A percentile compares a stretch with the other conserved stretches of the same genome.
phyloP scores from a whole-genome alignment of 2,329 filamentous ascomycete genomes.

The Aspergillus quadricinctus region DNA sequence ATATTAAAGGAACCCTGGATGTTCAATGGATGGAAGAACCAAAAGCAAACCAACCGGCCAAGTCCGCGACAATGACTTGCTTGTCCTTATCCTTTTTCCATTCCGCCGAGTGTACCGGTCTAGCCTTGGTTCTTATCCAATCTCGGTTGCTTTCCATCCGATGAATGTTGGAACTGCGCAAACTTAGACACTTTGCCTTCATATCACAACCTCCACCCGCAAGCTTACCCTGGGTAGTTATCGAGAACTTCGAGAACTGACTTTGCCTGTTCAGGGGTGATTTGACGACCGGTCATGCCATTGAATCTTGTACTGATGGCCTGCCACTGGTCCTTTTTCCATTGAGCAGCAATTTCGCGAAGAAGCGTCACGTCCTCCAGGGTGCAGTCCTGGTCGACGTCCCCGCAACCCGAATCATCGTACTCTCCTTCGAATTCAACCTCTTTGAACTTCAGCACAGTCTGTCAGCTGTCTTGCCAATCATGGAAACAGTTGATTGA shows the following conservation, averaged over 20 bases:
- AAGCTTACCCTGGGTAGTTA: constrained; percentile 1
- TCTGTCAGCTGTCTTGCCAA: not conserved
- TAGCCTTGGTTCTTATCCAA: not conserved
- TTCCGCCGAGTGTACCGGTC: constrained; percentile 1
- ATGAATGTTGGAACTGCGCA: not conserved
- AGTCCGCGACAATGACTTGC: not conserved
- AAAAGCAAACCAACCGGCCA: not conserved
- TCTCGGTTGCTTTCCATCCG: not conserved
- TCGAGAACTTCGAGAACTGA: constrained; percentile 13
- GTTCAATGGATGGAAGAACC: not conserved
- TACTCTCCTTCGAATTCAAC: not conserved
- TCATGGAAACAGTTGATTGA: not conserved
- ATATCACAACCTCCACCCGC: not conserved
- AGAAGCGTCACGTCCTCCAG: constrained; percentile 32
- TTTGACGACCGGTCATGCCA: constrained; percentile 45
- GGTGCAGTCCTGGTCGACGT: constrained; percentile 23
- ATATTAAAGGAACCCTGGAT: constrained; percentile 6
- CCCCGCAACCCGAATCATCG: not conserved
- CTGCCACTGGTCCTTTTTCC: constrained; percentile 44
- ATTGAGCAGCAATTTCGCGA: constrained; percentile 41
- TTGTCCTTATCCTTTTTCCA: not conserved
- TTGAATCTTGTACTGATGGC: constrained; percentile 46
- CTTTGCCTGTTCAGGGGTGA: constrained; percentile 39
- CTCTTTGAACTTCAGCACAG: not conserved
- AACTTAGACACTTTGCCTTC: not conserved